A percentile compares a stretch with the other conserved stretches of the same genome.
Conservation (phyloP, 352 stramenopile genomes). For the Globisporangium emineosum region DNA sequence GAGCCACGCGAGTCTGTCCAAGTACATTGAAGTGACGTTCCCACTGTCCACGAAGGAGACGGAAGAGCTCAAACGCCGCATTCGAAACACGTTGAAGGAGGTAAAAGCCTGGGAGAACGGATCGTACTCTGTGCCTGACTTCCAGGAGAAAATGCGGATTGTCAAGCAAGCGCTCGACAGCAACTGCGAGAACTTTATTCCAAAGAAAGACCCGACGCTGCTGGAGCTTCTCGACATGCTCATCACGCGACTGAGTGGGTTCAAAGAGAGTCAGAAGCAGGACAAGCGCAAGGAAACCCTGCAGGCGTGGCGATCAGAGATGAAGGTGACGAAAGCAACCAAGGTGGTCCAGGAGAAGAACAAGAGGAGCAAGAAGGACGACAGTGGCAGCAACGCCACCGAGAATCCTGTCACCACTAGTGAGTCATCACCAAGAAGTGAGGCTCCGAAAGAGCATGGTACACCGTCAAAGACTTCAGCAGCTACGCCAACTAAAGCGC, state of each 20-base stretch:
- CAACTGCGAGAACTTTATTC: constrained; percentile 15
- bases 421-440: neutral
- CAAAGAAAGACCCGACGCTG: constrained; percentile 12
- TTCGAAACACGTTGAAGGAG: constrained; percentile 12
- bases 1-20: constrained; percentile 13
- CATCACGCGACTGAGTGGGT: constrained; percentile 6
- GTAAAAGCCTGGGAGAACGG: constrained; percentile 13
- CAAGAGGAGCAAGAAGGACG: neutral
- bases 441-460: neutral
- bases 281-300: constrained; percentile 18
- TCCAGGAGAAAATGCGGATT: constrained; percentile 17
- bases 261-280: constrained; percentile 18
- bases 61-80: constrained; percentile 16
- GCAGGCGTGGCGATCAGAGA: constrained; percentile 12
- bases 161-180: constrained; percentile 14
- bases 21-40: constrained; percentile 19
- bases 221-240: constrained; percentile 16
- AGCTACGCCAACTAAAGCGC: neutral
- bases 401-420: neutral
- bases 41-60: constrained; percentile 14
- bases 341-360: constrained; percentile 3
- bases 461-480: neutral
- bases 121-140: constrained; percentile 17
- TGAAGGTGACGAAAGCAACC: constrained; percentile 5
- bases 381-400: neutral